phyloP scores from a whole-genome alignment of 768 basidiomycete species.

The Pisolithus orientalis region DNA sequence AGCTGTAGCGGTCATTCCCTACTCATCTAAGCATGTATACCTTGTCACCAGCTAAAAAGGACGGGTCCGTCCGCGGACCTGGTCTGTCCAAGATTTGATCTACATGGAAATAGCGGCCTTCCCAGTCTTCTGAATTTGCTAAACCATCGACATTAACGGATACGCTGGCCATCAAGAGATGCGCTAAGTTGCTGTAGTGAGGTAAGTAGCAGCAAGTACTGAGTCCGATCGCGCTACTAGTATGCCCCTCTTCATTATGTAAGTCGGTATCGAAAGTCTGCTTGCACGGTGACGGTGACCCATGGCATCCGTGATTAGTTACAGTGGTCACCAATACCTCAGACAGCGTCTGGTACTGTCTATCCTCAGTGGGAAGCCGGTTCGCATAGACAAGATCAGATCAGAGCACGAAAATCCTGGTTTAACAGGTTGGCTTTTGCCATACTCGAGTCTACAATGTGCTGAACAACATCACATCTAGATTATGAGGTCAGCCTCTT shows the following conservation, averaged over 20 bases:
- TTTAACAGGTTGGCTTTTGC: constrained; percentile 57
- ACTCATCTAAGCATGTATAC: constrained; percentile 36
- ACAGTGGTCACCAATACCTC: constrained; percentile 78
- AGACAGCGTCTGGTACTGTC: constrained; percentile 85
- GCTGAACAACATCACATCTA: constrained; percentile 21
- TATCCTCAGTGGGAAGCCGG: constrained; percentile 78
- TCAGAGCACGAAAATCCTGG: constrained; percentile 93
- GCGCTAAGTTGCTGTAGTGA: constrained; percentile 6
- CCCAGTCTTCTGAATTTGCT: constrained; percentile 39
- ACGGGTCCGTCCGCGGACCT: constrained; percentile 86
- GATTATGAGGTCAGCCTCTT: constrained; percentile 93
- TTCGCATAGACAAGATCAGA: constrained; percentile 84
- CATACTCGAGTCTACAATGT: not conserved
- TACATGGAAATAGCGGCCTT: constrained; percentile 69
- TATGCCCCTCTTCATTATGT: constrained; percentile 15
- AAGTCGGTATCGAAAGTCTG: constrained; percentile 6
- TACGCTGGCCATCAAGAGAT: constrained; percentile 18
- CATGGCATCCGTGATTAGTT: constrained; percentile 37
- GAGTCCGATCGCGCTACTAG: not conserved
- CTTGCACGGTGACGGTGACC: constrained; percentile 31
- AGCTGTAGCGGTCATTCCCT: not conserved
- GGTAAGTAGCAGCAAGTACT: constrained; percentile 2
- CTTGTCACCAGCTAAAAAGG: constrained; percentile 74
- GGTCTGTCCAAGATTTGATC: constrained; percentile 81
- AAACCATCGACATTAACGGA: constrained; percentile 30